phyloP scores from a whole-genome alignment of 371 early-diverging fungal species.

The Zopfochytrium polystomum region DNA sequence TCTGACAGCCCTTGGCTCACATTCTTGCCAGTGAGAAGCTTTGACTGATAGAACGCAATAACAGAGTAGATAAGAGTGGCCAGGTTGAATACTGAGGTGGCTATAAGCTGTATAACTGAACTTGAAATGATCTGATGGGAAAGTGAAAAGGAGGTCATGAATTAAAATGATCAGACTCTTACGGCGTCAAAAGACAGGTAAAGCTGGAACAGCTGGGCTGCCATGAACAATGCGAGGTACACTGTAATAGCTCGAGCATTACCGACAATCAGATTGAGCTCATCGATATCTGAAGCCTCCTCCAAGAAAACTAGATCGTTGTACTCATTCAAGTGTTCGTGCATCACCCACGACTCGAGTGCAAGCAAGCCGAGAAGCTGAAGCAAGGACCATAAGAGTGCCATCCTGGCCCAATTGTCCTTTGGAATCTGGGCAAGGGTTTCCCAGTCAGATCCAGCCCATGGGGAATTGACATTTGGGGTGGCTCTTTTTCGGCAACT shows the following conservation, averaged over 20 bases:
- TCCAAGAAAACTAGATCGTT: constrained; percentile 8
- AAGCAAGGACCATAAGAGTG: constrained; percentile 32
- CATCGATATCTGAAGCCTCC: not conserved
- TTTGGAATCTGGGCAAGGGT: constrained; percentile 32
- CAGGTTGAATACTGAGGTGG: constrained; percentile 43
- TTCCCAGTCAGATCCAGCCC: no score
- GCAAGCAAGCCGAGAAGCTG: constrained; percentile 35
- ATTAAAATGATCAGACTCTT: no score
- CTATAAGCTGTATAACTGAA: constrained; percentile 47
- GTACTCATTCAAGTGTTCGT: constrained; percentile 21
- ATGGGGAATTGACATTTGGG: no score
- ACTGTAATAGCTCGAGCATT: constrained; percentile 37
- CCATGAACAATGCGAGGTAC: constrained; percentile 43
- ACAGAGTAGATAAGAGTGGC: constrained; percentile 36
- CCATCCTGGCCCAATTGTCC: constrained; percentile 37
- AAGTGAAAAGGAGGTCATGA: no score
- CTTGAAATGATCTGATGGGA: no score
- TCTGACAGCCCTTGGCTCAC: no score
- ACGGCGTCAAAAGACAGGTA: constrained; percentile 45
- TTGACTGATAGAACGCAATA: constrained; percentile 37
- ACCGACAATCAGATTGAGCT: constrained; percentile 1
- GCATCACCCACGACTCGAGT: constrained; percentile 28
- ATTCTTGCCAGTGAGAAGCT: no score
- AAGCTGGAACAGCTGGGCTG: constrained; percentile 40
- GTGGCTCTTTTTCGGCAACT: no score